phyloP scores from a whole-genome alignment of 805 yeast genomes.

The Starmerella bombi region DNA sequence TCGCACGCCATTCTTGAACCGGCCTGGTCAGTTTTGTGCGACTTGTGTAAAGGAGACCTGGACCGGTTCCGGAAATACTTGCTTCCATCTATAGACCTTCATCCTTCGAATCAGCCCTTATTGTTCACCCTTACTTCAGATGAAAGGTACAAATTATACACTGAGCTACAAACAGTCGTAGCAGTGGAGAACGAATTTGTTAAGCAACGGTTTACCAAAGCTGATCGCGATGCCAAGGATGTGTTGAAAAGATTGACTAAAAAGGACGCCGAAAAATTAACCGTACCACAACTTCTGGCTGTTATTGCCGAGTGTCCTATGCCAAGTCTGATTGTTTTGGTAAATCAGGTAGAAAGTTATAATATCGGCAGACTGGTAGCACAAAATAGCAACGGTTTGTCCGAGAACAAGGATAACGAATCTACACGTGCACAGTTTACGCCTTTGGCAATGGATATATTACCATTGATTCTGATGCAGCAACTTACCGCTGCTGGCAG shows the following conservation, averaged over 20 bases:
- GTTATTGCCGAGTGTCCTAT: constrained; percentile 13
- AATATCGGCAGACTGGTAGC: constrained; percentile 18
- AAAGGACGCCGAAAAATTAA: constrained; percentile 9
- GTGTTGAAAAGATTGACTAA: constrained; percentile 15
- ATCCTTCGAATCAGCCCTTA: not conserved
- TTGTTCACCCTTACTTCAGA: not conserved
- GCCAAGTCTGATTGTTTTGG: constrained; percentile 14
- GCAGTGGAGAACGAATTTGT: constrained; percentile 10
- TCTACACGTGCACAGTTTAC: constrained; percentile 1
- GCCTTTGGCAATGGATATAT: constrained; percentile 16
- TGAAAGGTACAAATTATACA: constrained; percentile 10
- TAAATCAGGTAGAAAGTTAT: constrained; percentile 19
- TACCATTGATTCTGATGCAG: constrained; percentile 16
- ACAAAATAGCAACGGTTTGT: not conserved
- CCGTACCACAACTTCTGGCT: constrained; percentile 14
- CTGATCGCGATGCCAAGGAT: constrained; percentile 16
- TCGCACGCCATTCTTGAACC: constrained; percentile 6
- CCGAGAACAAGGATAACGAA: not conserved
- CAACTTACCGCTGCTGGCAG: constrained; percentile 14
- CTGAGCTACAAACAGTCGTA: constrained; percentile 10
- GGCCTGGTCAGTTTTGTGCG: constrained; percentile 5
- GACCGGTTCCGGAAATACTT: constrained; percentile 10
- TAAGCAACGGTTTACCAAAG: constrained; percentile 9
- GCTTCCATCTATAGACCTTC: constrained; percentile 16
- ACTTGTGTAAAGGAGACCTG: not conserved